These are phyloP conservation scores for Avena insularis DNA, from an alignment of 176 grass and related monocot species.

Conservation along the genomic window DNA sequence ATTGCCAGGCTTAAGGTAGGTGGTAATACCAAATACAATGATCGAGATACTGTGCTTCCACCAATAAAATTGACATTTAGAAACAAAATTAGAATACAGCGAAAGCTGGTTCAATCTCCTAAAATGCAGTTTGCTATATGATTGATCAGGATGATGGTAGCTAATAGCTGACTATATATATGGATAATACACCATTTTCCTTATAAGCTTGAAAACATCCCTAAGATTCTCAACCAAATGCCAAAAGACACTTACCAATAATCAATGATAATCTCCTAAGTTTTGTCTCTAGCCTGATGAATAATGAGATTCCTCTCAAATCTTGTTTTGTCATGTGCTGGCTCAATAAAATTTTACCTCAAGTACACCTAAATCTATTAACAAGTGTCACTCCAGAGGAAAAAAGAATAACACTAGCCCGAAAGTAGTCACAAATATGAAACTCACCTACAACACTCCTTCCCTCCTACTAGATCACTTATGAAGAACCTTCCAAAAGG, in stretches of 20 bases:
- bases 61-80: background rate
- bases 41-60: slow-evolving; percentile 15
- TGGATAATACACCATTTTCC: background rate
- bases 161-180: slow-evolving; percentile 17
- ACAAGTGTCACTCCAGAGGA: slow-evolving; percentile 27
- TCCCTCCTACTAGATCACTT: slow-evolving; percentile 92
- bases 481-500: slow-evolving; percentile 98
- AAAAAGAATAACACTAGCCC: background rate
- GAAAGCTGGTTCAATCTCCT: background rate
- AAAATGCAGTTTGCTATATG: background rate
- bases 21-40: slow-evolving; percentile 6
- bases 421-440: slow-evolving; percentile 34
- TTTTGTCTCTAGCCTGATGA: slow-evolving; percentile 81
- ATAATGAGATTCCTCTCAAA: slow-evolving; percentile 93
- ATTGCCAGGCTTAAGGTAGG: no score
- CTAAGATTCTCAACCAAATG: slow-evolving; percentile 11
- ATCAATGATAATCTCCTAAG: slow-evolving; percentile 86
- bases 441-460: slow-evolving; percentile 90
- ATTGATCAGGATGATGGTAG: slow-evolving; percentile 1
- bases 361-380: slow-evolving; percentile 78
- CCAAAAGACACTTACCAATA: slow-evolving; percentile 71
- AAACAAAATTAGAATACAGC: slow-evolving; percentile 9
- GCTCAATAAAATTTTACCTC: slow-evolving; percentile 99
- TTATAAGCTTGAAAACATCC: background rate
- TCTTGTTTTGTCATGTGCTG: slow-evolving; percentile 99